Percentiles rank a stretch among this genome's conserved stretches.
Conservation (phyloP, 768 basidiomycete genomes). For the Butyriboletus loyo region DNA sequence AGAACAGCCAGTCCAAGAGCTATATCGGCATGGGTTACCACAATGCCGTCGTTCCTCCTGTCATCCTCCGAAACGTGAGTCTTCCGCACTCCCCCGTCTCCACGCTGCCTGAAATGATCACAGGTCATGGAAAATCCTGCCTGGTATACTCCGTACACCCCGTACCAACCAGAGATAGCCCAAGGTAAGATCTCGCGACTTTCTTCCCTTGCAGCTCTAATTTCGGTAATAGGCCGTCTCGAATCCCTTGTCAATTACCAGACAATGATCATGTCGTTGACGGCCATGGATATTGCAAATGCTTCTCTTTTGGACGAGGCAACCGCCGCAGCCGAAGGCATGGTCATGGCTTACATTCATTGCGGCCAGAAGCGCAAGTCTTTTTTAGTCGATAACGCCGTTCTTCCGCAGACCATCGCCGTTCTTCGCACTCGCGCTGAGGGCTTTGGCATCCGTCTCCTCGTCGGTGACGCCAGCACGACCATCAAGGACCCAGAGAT, state of each 20-base stretch:
- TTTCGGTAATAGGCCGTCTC: constrained; percentile 65
- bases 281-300: constrained; percentile 93
- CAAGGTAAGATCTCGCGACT: constrained; percentile 61
- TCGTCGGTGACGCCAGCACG: constrained; percentile 58
- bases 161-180: constrained; percentile 97
- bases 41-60: constrained; percentile 90
- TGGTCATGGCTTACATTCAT: constrained; percentile 88
- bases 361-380: constrained; percentile 69
- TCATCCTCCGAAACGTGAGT: constrained; percentile 86
- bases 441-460: constrained; percentile 86
- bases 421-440: constrained; percentile 89
- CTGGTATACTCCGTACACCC: constrained; percentile 97
- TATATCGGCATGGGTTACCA: constrained; percentile 99
- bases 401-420: constrained; percentile 84
- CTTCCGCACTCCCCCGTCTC: not conserved
- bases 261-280: constrained; percentile 93
- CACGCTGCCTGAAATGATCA: constrained; percentile 1
- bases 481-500: constrained; percentile 52
- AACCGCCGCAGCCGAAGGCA: constrained; percentile 92
- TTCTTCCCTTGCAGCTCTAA: constrained; percentile 7
- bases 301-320: constrained; percentile 94
- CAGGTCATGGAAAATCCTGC: constrained; percentile 93
- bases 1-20: constrained; percentile 82
- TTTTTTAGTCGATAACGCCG: constrained; percentile 82
- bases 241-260: constrained; percentile 97